Evolutionary conservation across 2,329 filamentous ascomycete species (phyloP), one percentile per base, ranked within the genome.

Genomic region (Chaetoscypha palmicola): DNA sequence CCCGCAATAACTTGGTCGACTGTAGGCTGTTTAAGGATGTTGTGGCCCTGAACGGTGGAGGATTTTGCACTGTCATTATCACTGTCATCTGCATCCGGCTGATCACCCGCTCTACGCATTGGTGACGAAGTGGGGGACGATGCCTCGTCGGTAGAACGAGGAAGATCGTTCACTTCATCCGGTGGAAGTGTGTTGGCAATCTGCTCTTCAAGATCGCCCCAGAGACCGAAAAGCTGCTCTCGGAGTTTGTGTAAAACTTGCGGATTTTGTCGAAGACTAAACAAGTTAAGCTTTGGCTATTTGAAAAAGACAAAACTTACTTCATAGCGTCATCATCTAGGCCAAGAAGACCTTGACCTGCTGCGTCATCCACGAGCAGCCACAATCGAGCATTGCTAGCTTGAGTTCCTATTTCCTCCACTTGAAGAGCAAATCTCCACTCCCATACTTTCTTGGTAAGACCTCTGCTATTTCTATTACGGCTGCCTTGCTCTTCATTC

Each of bases 171-270:
- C 3, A 32, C 41, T 17, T 42, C 33, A 32, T 38, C 45, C 16
- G 22, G 63, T 46, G 55, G 48, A 16, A 62, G 52, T 2, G 62
- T 55, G n/a, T 54, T 60, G 2, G 57, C 56, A 59, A 85, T 87
- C 37, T 68, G 62, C 59, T 94, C 87, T 58, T 90, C 81, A 1
- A 96, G 69, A 48, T 95, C 77, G 1, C 91, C 91, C 90, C 91
- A 97, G 1, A 96, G 69, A 26, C 78, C 67, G 59, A 83, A 91
- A 43, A 96, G 69, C 54, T 76, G 81, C 53, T 94, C 77, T 39
- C 77, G 74, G 3, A 96, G 65, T 5, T 62, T 50, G 2, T 56
- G 60, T 1, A 92, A 66, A 1, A 65, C 57, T 0, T 62, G 40
- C 2, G 63, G 54, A 34, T 83, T 66, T n/a, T 63, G 59, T 16